Evolutionary conservation across 139 green algal species (phyloP).

Genomic region (Medakamo hakoo): DNA sequence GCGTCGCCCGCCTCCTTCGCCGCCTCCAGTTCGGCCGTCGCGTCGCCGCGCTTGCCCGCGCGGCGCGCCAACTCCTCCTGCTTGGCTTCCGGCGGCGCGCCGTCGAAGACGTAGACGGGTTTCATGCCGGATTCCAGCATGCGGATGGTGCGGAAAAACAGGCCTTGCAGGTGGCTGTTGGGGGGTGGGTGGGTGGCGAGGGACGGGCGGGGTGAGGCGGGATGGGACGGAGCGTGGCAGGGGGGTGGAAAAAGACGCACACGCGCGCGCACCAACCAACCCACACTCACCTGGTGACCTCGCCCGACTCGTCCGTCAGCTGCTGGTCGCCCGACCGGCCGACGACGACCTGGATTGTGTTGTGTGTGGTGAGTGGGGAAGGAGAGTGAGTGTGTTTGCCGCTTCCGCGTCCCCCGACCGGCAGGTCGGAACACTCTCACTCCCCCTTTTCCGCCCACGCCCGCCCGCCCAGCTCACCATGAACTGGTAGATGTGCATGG

Average conservation of each 20-base stretch:
- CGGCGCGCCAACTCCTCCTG: slow-evolving; percentile 58
- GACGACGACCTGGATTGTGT: slow-evolving; percentile 51
- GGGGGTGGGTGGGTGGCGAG: background rate
- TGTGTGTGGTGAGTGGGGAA: background rate
- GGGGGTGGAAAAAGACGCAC: background rate
- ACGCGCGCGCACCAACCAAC: too few species aligned
- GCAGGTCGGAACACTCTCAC: background rate
- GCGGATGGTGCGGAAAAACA: slow-evolving; percentile 87
- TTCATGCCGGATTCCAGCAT: slow-evolving; percentile 94
- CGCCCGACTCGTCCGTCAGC: slow-evolving; percentile 82
- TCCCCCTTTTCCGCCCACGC: background rate
- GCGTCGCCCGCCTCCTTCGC: slow-evolving; percentile 63
- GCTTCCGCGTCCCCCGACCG: background rate
- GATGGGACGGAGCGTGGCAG: background rate
- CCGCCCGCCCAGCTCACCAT: slow-evolving; percentile 35
- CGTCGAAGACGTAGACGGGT: slow-evolving; percentile 94
- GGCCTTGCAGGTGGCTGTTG: slow-evolving; percentile 67
- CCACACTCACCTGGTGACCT: slow-evolving; percentile 81
- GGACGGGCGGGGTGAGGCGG: background rate
- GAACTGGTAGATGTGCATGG: slow-evolving; percentile 99
- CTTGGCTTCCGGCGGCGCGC: slow-evolving; percentile 88
- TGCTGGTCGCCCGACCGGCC: slow-evolving; percentile 58
- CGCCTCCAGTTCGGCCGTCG: slow-evolving; percentile 31
- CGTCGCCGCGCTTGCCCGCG: slow-evolving; percentile 18
- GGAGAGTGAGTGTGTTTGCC: background rate